Percentiles rank a stretch among this genome's conserved stretches.
Evolutionary conservation across 805 yeast genomes (phyloP).

Genomic region (Brettanomyces bruxellensis): DNA sequence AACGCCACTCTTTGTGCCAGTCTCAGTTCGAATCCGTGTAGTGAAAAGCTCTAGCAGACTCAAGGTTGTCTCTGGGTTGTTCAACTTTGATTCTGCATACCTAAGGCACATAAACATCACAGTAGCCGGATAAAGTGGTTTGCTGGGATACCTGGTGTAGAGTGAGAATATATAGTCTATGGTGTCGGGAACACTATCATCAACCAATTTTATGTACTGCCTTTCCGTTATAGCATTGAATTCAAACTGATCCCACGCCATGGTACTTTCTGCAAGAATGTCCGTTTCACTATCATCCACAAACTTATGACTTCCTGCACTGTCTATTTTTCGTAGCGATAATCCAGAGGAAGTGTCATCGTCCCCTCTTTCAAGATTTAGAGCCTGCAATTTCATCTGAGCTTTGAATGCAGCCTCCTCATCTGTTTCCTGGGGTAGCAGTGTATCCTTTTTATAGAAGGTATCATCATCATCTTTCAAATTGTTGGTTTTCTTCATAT

Average conservation of each 20-base stretch:
- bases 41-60: constrained; percentile 52
- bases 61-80: constrained; percentile 47
- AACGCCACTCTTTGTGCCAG: constrained; percentile 53
- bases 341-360: neutral
- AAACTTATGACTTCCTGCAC: constrained; percentile 19
- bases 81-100: constrained; percentile 50
- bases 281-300: constrained; percentile 19
- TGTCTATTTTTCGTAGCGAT: neutral
- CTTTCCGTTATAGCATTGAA: constrained; percentile 46
- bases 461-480: constrained; percentile 2
- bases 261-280: constrained; percentile 24
- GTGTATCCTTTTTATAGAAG: constrained; percentile 12
- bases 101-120: constrained; percentile 62
- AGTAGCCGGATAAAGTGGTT: constrained; percentile 56
- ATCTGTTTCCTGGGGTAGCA: constrained; percentile 9
- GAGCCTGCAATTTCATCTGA: constrained; percentile 16
- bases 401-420: constrained; percentile 21
- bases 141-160: constrained; percentile 37
- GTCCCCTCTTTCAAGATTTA: neutral
- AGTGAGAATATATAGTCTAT: constrained; percentile 39
- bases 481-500: constrained; percentile 18
- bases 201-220: constrained; percentile 55
- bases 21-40: constrained; percentile 50
- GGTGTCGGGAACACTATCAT: constrained; percentile 41
- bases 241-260: constrained; percentile 35